Base-by-base conservation (phyloP, 2,329 filamentous ascomycete species). In the Colletotrichum theobromicola region DNA sequence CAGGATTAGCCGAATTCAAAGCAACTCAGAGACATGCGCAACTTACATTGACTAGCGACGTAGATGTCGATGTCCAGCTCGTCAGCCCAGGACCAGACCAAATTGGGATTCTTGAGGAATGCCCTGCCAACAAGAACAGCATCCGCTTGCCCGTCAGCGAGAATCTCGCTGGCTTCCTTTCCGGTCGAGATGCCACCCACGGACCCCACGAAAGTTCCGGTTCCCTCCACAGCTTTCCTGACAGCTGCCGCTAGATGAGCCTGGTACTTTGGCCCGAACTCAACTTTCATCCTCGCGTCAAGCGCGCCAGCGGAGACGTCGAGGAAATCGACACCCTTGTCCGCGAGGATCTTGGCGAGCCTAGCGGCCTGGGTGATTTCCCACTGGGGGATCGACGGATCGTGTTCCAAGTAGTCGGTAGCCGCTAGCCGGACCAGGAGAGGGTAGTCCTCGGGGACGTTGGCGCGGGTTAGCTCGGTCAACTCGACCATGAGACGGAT, bases 371-470 rank as follows among this genome's bases (percentile, higher is more conserved):
- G 89, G 37, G 90, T 87, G 4, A 90, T 76, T 0, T 92, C 94
- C 94, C 80, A 96, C 78, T 90, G 90, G 70, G 92, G 88, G 13
- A 87, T 82, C 16, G 86, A 85, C 4, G 86, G 86, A 60, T 88
- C 86, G 77, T 89, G 85, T 75, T 94, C 92, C 0, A 95, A 87
- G 90, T 93, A 95, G 79, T 95, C 94, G 1, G 91, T 93, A 2
- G 91, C 93, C 10, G 89, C 91, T 77, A 96, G 89, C 30, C 94
- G 90, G 16, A 94, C 84, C 79, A 95, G 90, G 0, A 96, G 85
- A 0, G 94, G 94, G 88, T 93, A 93, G 18, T 85, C 82, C 10
- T 90, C 84, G 0, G 93, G 93, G 2, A 94, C 92, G 3, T 86
- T 87, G 5, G 86, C 84, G 21, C 94, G 88, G 2, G 90, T 88